Evolutionary conservation across 2,329 filamentous ascomycete genomes (phyloP), one percentile per base, ranked within the genome.

Genomic region (Ascochyta clinopodiicola): DNA sequence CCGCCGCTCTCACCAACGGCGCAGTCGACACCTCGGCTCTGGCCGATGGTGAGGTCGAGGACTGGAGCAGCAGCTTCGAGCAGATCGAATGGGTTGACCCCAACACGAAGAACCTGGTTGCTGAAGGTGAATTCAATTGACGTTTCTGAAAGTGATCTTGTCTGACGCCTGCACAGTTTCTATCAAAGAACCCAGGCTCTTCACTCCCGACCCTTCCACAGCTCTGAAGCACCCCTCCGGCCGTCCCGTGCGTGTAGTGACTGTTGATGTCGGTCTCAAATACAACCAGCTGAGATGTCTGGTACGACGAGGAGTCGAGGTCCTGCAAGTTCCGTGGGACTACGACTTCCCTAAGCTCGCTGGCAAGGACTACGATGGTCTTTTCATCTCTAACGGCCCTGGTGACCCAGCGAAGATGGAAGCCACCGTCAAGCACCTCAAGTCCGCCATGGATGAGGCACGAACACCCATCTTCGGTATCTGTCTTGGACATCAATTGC

Each of bases 331-430:
- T 61, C 95, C 95, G 9, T 99, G 94, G 93, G 88, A 99, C 79
- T 92, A 97, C 72, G 89, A 98, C 76, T 92, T 98, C 75, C 86
- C 88, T 50, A 79, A 82, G 51, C 84, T 92, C 51, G 87, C 88
- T 49, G 89, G 87, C 55, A 89, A 90, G 61, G 87, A 96, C 64
- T 98, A 96, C 73, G 95, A 99, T 75, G 95, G 95, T 74, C 86
- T 99, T 43, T 99, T 99, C 82, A 87, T 99, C 66, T 98, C 94
- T 63, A 99, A 99, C 82, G 95, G 95, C 67, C 95, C 95, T 39
- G 95, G 95, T 80, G 93, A 99, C 77, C 95, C 95, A 51, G 88
- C 94, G 6, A 89, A 92, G 70, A 86, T 99, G 78, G 84, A 89
- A 29, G 79, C 81, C 51, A 96, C 94, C 6, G 86, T 96, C 54